These are phyloP conservation scores for Sugiyamaella marilandica DNA, from an alignment of 805 yeast genomes.

Conservation along the genomic window DNA sequence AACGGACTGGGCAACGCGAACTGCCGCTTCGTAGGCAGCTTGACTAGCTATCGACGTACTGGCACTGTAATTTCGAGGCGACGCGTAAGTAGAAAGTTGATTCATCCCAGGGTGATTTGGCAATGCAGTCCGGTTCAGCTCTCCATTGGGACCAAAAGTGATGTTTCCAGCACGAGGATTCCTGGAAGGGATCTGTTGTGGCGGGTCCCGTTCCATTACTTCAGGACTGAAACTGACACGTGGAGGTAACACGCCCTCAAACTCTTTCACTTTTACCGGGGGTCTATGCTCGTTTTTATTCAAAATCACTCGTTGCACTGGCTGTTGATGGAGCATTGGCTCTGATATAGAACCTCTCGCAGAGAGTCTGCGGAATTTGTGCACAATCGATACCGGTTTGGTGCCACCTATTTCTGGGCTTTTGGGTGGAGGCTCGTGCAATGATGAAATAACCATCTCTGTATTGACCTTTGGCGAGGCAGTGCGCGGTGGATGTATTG, in stretches of 20 bases:
- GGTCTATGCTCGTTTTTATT: slow-evolving; percentile 44
- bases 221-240: slow-evolving; percentile 77
- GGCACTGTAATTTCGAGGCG: slow-evolving; percentile 18
- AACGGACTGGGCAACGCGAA: slow-evolving; percentile 18
- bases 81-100: slow-evolving; percentile 10
- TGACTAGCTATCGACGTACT: slow-evolving; percentile 17
- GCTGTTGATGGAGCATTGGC: neutral
- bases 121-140: slow-evolving; percentile 13
- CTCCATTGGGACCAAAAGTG: slow-evolving; percentile 31
- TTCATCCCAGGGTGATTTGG: neutral
- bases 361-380: slow-evolving; percentile 19
- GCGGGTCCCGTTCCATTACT: slow-evolving; percentile 73
- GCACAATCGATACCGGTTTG: slow-evolving; percentile 14
- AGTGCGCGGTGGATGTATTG: slow-evolving; percentile 13
- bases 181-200: slow-evolving; percentile 89
- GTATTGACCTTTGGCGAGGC: slow-evolving; percentile 19
- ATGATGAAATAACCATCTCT: slow-evolving; percentile 7
- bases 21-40: slow-evolving; percentile 23
- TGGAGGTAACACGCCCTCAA: slow-evolving; percentile 35
- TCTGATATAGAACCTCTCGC: slow-evolving; percentile 5
- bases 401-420: slow-evolving; percentile 5
- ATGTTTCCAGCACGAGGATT: slow-evolving; percentile 78
- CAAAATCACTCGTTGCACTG: slow-evolving; percentile 35
- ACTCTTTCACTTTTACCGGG: slow-evolving; percentile 13
- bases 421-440: slow-evolving; percentile 7